phyloP scores from a whole-genome alignment of 2,329 filamentous ascomycete genomes.

The Chaetomiaceae sp. region DNA sequence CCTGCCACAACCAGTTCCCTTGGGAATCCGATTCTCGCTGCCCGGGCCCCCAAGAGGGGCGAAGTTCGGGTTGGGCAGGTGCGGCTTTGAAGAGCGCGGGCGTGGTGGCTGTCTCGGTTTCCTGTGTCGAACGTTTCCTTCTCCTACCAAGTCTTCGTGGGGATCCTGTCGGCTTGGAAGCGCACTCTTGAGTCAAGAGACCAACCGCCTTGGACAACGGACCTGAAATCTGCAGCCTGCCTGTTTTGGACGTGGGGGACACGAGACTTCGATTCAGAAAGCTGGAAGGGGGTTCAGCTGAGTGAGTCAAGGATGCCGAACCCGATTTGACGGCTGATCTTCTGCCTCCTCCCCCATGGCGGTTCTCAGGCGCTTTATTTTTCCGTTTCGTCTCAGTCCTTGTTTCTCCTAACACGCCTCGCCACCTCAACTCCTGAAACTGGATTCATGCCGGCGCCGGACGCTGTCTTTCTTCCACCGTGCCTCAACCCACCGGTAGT shows the following conservation, averaged over 20 bases:
- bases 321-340: not conserved
- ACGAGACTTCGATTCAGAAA: not conserved
- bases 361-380: too few species aligned
- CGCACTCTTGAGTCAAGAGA: not conserved
- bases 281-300: not conserved
- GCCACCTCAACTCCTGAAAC: too few species aligned
- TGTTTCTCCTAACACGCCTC: not conserved
- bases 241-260: slow-evolving; percentile 7
- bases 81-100: not conserved
- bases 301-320: slow-evolving; percentile 5
- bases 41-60: slow-evolving; percentile 4
- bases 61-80: slow-evolving; percentile 4
- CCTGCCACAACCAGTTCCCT: slow-evolving; percentile 3
- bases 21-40: not conserved
- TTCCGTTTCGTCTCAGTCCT: not conserved
- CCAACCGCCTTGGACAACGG: not conserved
- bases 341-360: not conserved
- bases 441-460: not conserved
- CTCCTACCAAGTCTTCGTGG: not conserved
- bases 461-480: not conserved
- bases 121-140: not conserved
- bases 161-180: not conserved
- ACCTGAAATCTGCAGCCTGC: slow-evolving; percentile 9
- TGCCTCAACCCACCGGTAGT: not conserved
- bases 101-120: not conserved